A percentile compares a stretch with the other conserved stretches of the same genome.
Conservation (phyloP, 768 basidiomycete species). For the Macrolepiota dolichaula region DNA sequence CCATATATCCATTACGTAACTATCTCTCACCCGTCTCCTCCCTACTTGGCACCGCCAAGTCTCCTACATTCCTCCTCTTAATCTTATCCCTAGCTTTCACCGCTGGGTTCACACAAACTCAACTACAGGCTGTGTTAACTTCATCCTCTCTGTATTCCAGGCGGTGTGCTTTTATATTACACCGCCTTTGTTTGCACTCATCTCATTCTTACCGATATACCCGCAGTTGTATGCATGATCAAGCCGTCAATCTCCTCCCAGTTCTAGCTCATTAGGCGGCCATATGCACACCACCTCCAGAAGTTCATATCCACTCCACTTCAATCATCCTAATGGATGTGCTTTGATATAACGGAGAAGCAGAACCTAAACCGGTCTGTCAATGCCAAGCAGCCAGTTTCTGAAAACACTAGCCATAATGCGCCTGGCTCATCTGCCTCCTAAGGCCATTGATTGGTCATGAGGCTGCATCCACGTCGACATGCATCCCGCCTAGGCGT, state of each 20-base stretch:
- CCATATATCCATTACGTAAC: conserved; percentile 5
- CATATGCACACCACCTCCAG: not conserved
- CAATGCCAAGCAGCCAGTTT: not conserved
- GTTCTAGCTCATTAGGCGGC: not conserved
- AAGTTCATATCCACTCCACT: not conserved
- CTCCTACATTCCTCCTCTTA: not conserved
- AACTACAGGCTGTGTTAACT: not conserved
- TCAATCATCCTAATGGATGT: not conserved
- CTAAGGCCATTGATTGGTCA: not conserved
- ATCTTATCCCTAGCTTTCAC: not conserved
- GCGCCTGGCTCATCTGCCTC: not conserved
- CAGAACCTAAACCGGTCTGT: not conserved
- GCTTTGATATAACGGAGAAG: not conserved
- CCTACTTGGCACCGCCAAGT: conserved; percentile 9
- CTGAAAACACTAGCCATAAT: not conserved
- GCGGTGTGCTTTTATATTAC: not conserved
- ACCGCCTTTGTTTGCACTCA: not conserved
- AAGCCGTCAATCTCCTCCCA: not conserved
- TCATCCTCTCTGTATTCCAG: not conserved
- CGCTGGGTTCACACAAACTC: too few species aligned
- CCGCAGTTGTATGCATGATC: not conserved
- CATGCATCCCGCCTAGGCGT: not conserved
- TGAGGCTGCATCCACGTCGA: not conserved
- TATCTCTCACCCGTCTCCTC: conserved; percentile 10
- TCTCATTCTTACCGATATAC: not conserved